Base-by-base conservation (phyloP, 768 basidiomycete species). In the Russula earlei region DNA sequence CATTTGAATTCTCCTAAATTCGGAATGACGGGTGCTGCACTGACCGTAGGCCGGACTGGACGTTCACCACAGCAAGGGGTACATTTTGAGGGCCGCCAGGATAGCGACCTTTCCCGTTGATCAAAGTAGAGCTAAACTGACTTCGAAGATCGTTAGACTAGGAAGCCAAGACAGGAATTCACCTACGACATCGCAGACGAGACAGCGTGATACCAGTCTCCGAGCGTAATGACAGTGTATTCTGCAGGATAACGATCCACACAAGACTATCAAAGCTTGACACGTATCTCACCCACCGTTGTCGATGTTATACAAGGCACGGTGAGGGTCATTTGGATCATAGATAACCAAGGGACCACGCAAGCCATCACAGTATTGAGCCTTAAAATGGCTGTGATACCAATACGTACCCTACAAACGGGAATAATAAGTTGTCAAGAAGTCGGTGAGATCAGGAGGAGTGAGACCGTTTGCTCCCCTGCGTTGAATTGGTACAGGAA, bases 401-500 rank as follows among this genome's bases (percentile, higher is more conserved):
- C 70, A 68, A 36, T 54, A 67, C 14, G 66, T 67, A 5, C 66
- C 66, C 65, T 41, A 14, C 19, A 10, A 43, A 20, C 12, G 5
- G 15, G 17, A 40, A 36, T 24, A 41, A 14, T 20, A 24, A 42
- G 25, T 5, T 27, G n/a, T 19, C 20, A 9, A 34, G 27, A n/a
- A 31, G 15, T 17, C 22, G 56, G 55, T 49, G 69, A 68, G n/a
- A 0, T 72, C 65, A 67, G 42, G 67, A 67, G 50, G 70, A 72
- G 19, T 17, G 11, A 12, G 64, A 54, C 76, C 74, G 42, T 65
- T 59, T 71, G 71, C 22, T 66, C 62, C 3, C 60, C 59, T 11
- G 61, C 59, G 9, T 48, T 41, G 62, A 80, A 74, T 8, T 68
- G 43, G 59, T 78, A 78, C 20, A 67, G 52, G 66, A 77, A 79